Evolutionary conservation across 2,329 filamentous ascomycete genomes (phyloP).

Genomic region (Aspergillus hiratsukae): DNA sequence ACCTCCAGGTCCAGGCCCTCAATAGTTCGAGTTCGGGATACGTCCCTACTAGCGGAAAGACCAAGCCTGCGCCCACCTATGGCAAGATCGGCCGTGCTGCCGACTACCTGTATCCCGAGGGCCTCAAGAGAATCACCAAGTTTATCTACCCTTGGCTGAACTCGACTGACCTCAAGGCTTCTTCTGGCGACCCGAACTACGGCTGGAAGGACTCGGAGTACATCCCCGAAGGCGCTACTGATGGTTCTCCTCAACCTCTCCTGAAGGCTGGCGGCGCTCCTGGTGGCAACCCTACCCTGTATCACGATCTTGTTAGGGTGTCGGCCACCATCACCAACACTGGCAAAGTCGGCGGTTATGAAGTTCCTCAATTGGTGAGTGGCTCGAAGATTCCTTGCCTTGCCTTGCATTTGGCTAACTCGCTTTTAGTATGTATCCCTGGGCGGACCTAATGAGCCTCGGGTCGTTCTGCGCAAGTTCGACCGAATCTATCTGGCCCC

Average conservation of each 20-base stretch:
- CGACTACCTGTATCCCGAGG: constrained; percentile 54
- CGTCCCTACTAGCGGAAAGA: constrained; percentile 49
- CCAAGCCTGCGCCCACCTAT: constrained; percentile 49
- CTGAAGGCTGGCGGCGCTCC: constrained; percentile 55
- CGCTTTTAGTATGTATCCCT: constrained; percentile 63
- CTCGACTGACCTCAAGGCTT: constrained; percentile 50
- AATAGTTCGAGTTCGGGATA: constrained; percentile 47
- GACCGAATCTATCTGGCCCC: constrained; percentile 69
- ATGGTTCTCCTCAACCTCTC: constrained; percentile 53
- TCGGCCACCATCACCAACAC: constrained; percentile 50
- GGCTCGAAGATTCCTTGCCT: background rate
- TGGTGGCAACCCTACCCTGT: constrained; percentile 56
- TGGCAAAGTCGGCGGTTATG: constrained; percentile 45
- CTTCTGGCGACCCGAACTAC: constrained; percentile 52
- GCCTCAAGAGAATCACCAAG: constrained; percentile 45
- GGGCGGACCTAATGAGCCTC: constrained; percentile 69
- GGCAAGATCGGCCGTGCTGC: constrained; percentile 46
- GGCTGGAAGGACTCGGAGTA: constrained; percentile 47
- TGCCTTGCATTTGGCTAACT: constrained; percentile 5
- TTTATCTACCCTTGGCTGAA: constrained; percentile 66
- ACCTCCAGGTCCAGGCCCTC: constrained; percentile 47
- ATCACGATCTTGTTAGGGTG: constrained; percentile 47
- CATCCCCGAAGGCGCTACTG: constrained; percentile 47
- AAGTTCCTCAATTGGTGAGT: constrained; percentile 50
- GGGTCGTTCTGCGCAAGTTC: constrained; percentile 69